Conservation (phyloP, 1,139 yeast species). For the Candida smagusa region DNA sequence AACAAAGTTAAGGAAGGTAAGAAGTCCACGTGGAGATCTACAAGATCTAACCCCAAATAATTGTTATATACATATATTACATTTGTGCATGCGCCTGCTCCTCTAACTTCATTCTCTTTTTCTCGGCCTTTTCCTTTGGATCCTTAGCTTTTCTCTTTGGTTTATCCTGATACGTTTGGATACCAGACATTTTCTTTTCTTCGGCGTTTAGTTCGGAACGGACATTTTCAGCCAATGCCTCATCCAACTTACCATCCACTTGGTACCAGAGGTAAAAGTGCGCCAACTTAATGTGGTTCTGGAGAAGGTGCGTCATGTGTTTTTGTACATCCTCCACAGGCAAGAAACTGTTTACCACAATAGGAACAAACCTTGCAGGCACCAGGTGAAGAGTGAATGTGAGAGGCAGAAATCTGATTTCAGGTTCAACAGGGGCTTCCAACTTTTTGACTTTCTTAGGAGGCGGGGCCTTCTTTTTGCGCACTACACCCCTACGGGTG, state of each 20-base stretch:
- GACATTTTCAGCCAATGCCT: constrained; percentile 47
- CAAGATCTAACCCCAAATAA: background rate
- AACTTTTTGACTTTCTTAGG: constrained; percentile 21
- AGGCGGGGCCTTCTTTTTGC: constrained; percentile 20
- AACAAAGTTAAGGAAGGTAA: too few relatives aligned
- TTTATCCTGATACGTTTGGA: constrained; percentile 9
- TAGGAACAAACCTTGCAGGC: constrained; percentile 64
- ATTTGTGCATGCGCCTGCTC: background rate
- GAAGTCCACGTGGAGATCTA: too few relatives aligned
- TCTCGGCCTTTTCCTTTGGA: constrained; percentile 12
- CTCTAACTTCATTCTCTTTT: constrained; percentile 8
- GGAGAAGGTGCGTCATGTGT: constrained; percentile 60
- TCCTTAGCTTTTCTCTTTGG: constrained; percentile 33
- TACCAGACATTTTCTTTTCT: constrained; percentile 43
- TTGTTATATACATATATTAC: background rate
- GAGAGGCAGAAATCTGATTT: constrained; percentile 52
- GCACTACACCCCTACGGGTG: constrained; percentile 18
- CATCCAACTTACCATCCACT: constrained; percentile 76
- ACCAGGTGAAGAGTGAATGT: constrained; percentile 63
- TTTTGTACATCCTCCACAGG: constrained; percentile 53
- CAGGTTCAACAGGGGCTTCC: constrained; percentile 38
- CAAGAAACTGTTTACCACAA: constrained; percentile 67
- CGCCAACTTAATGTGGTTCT: constrained; percentile 58
- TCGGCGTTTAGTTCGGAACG: constrained; percentile 38
- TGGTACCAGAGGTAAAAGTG: constrained; percentile 79